A percentile compares a stretch with the other conserved stretches of the same genome.
Conservation (phyloP, 768 basidiomycete genomes). For the Crepidotus variabilis region DNA sequence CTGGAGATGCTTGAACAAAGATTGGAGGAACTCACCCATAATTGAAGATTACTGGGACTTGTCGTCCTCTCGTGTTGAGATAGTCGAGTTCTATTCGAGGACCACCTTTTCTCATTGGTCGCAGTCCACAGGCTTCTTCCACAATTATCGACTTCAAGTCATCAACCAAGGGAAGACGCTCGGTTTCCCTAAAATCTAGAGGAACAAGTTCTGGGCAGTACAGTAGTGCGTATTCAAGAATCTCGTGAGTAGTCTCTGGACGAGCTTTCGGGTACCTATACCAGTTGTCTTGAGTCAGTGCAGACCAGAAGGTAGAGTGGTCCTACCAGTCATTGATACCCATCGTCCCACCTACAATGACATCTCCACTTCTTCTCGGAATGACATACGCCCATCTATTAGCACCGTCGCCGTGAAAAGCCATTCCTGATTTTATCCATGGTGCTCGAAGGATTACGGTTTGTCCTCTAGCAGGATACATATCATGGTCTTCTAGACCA, state of each 20-base stretch:
- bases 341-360: constrained; percentile 61
- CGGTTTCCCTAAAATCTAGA: constrained; percentile 40
- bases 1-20: too few species aligned
- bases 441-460: constrained; percentile 73
- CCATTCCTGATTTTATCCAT: constrained; percentile 53
- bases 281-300: not conserved
- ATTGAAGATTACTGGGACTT: constrained; percentile 21
- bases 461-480: constrained; percentile 82
- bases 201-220: constrained; percentile 57
- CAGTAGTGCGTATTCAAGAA: constrained; percentile 47
- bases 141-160: constrained; percentile 46
- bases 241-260: constrained; percentile 56
- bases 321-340: constrained; percentile 56
- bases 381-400: constrained; percentile 60
- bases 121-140: constrained; percentile 55
- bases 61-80: constrained; percentile 11
- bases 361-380: constrained; percentile 54
- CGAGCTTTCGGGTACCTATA: constrained; percentile 62
- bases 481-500: constrained; percentile 71
- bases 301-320: not conserved
- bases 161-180: constrained; percentile 42
- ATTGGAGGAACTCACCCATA: constrained; percentile 49
- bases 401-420: constrained; percentile 31
- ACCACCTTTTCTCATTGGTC: constrained; percentile 67
- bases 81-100: constrained; percentile 40